Evolutionary conservation across 202 grass and related monocot species (phyloP).

Genomic region (Hordeum pubiflorum): DNA sequence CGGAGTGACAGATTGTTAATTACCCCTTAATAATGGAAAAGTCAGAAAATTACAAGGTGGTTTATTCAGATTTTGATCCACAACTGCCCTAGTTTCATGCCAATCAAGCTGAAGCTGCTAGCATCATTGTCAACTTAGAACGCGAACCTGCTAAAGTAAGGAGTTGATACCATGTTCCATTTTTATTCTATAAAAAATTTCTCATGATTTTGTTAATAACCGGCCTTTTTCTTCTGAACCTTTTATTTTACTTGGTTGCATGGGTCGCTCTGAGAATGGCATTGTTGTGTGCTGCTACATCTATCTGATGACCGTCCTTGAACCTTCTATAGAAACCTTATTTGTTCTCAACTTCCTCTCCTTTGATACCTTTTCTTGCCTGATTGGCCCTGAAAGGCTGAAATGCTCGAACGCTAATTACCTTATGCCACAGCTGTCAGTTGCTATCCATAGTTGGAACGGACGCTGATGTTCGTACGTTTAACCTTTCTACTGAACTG

Average conservation of each 20-base stretch:
- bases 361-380: neutral
- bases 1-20: neutral
- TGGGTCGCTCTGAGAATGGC: neutral
- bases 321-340: neutral
- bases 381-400: neutral
- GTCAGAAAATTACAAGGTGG: too few species aligned
- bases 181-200: neutral
- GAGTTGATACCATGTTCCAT: neutral
- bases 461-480: neutral
- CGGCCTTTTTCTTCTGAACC: neutral
- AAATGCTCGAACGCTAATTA: neutral
- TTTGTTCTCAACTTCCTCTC: neutral
- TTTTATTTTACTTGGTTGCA: neutral
- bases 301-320: neutral
- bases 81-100: neutral
- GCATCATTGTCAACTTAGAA: neutral
- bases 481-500: neutral
- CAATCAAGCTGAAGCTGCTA: neutral
- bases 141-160: neutral
- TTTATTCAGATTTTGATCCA: neutral
- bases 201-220: neutral
- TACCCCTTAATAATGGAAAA: neutral
- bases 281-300: neutral
- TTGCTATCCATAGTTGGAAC: neutral
- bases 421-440: neutral